Evolutionary conservation across 208 protist species (phyloP).

Genomic region (Trypanosoma caninum): DNA sequence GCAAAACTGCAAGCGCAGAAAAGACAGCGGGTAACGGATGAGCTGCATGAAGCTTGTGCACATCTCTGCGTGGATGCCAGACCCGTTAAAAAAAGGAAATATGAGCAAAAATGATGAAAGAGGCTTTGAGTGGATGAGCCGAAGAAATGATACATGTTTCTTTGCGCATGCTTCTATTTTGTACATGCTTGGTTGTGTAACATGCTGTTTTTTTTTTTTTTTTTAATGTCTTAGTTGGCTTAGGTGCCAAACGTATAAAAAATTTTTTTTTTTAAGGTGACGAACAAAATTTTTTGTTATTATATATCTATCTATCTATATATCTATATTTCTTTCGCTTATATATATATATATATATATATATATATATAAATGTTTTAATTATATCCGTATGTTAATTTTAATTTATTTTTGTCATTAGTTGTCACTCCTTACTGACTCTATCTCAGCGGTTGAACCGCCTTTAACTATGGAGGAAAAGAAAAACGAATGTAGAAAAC

Average conservation of each 20-base stretch:
- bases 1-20: constrained; percentile 61
- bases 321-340: too few relatives aligned
- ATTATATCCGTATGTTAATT: not conserved
- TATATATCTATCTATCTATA: too few relatives aligned
- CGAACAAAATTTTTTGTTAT: too few relatives aligned
- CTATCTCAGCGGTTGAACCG: too few relatives aligned
- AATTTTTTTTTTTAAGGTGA: too few relatives aligned
- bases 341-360: constrained; percentile 1
- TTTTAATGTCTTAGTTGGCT: too few relatives aligned
- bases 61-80: constrained; percentile 57
- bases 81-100: constrained; percentile 64
- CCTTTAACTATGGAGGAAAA: not conserved
- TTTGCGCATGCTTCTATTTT: not conserved
- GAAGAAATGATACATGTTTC: too few relatives aligned
- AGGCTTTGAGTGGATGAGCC: too few relatives aligned
- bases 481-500: not conserved
- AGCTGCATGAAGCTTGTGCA: constrained; percentile 58
- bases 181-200: not conserved
- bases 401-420: too few relatives aligned
- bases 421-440: not conserved
- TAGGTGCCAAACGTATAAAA: too few relatives aligned
- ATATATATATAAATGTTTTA: not conserved
- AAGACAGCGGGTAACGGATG: constrained; percentile 53
- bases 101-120: constrained; percentile 66
- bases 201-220: not conserved